A percentile compares a stretch with the other conserved stretches of the same genome.
phyloP scores from a whole-genome alignment of 495 filamentous ascomycete species.

The Tuber calosporum region DNA sequence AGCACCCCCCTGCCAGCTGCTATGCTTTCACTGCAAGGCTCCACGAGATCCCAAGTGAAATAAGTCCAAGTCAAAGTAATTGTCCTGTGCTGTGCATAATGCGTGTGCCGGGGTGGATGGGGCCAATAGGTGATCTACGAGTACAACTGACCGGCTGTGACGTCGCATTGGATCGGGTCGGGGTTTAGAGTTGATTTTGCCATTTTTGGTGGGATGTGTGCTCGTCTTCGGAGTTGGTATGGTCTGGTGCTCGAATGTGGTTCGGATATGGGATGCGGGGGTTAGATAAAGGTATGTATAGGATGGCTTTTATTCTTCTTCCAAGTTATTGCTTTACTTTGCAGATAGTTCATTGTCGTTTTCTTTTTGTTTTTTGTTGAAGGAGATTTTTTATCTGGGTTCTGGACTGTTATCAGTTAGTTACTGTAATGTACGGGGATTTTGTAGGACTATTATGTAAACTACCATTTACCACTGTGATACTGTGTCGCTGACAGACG shows the following conservation, averaged over 20 bases:
- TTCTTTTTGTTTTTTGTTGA: not conserved
- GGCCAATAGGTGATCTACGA: not conserved
- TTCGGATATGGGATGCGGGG: not conserved
- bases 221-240: not conserved
- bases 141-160: not conserved
- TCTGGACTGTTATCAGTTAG: not conserved
- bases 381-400: not conserved
- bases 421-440: not conserved
- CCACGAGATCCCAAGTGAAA: slow-evolving; percentile 3
- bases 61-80: not conserved
- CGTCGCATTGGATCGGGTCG: not conserved
- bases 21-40: not conserved
- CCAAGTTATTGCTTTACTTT: not conserved
- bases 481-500: not conserved
- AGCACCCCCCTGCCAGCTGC: not conserved
- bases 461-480: not conserved
- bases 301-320: not conserved
- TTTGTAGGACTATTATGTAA: not conserved
- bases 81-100: not conserved
- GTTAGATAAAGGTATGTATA: not conserved
- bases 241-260: not conserved
- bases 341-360: not conserved
- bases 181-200: not conserved
- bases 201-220: not conserved
- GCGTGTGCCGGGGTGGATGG: not conserved